Conservation (phyloP, 768 basidiomycete genomes). For the Vararia minispora region DNA sequence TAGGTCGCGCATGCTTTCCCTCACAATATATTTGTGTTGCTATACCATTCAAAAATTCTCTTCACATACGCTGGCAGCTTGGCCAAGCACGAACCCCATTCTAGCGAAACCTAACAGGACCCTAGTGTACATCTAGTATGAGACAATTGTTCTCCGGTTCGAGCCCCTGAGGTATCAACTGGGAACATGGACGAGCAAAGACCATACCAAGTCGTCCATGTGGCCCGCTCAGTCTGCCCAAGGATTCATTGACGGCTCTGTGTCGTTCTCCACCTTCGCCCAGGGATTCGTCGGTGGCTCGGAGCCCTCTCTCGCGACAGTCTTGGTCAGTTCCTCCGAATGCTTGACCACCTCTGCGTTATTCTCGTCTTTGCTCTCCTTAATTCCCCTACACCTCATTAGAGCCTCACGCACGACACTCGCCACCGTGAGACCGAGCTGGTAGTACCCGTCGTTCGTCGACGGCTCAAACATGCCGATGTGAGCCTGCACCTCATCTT, state of each 20-base stretch:
- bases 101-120: too few species aligned
- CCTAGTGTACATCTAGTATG: too few species aligned
- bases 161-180: too few species aligned
- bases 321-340: conserved; percentile 1
- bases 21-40: too few species aligned
- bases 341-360: neutral
- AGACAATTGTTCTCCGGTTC: too few species aligned
- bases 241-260: too few species aligned
- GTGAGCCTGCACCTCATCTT: conserved; percentile 78
- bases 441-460: conserved; percentile 87
- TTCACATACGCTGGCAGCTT: too few species aligned
- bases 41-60: too few species aligned
- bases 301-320: neutral
- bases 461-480: conserved; percentile 77
- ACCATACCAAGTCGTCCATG: neutral
- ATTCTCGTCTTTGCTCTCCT: neutral
- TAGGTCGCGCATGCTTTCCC: too few species aligned
- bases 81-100: too few species aligned
- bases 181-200: too few species aligned
- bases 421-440: conserved; percentile 61
- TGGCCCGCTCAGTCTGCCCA: neutral
- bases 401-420: conserved; percentile 51
- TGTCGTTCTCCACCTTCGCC: neutral
- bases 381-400: conserved; percentile 18
- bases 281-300: neutral